These are phyloP conservation scores for Ustilago shanxiensis DNA, from an alignment of 1,284 basidiomycete species.

Conservation along the genomic window DNA sequence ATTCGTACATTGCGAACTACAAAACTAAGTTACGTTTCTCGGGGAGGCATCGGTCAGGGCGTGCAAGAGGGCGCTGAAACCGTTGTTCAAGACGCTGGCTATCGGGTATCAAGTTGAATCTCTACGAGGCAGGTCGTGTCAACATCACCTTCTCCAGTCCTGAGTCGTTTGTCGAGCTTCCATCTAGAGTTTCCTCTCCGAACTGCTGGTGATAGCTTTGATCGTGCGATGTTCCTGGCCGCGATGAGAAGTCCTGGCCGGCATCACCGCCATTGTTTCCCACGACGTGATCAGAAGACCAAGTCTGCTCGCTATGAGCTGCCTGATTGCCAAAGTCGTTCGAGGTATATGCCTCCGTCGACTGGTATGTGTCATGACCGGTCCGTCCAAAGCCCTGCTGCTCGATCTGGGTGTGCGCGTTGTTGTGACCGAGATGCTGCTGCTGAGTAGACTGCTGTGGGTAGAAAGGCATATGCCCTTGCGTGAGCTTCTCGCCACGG, in stretches of 20 bases:
- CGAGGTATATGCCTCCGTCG: conserved; percentile 12
- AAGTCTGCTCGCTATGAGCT: conserved; percentile 13
- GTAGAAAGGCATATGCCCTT: conserved; percentile 29
- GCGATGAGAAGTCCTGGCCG: conserved; percentile 20
- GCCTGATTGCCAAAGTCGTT: conserved; percentile 4
- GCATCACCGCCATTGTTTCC: conserved; percentile 8
- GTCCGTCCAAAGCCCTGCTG: conserved; percentile 26
- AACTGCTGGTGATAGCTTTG: conserved; percentile 30
- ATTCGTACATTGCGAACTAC: conserved; percentile 16
- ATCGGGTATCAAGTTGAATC: neutral
- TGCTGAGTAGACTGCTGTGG: conserved; percentile 13
- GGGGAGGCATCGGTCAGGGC: neutral
- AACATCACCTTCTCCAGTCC: conserved; percentile 45
- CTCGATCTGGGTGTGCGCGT: conserved; percentile 17
- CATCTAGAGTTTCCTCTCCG: conserved; percentile 15
- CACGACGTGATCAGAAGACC: conserved; percentile 17
- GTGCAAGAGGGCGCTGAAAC: too few relatives aligned
- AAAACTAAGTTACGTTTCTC: neutral
- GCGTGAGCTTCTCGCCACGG: conserved; percentile 4
- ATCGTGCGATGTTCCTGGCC: conserved; percentile 39
- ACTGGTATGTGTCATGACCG: conserved; percentile 7
- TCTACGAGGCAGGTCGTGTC: conserved; percentile 24
- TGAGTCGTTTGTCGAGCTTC: conserved; percentile 4
- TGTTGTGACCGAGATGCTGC: neutral
- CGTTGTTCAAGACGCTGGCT: too few relatives aligned